phyloP scores from a whole-genome alignment of 148 eudicot species.

The Rhododendron henanense region DNA sequence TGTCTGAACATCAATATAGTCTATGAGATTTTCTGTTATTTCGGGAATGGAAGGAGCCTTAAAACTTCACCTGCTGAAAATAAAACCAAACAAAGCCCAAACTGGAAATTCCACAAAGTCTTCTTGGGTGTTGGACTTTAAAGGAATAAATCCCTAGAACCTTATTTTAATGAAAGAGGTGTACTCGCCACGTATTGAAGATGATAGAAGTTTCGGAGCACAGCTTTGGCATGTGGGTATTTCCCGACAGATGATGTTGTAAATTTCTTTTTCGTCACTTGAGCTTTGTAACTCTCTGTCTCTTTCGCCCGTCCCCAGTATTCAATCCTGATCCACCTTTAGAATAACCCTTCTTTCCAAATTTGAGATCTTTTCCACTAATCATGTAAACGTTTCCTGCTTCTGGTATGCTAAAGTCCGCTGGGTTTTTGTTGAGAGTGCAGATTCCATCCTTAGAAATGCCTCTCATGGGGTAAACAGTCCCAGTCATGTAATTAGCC shows the following conservation, averaged over 20 bases:
- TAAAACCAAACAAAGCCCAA: not conserved
- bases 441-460: constrained; percentile 29
- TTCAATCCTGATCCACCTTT: constrained; percentile 13
- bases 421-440: constrained; percentile 56
- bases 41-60: not conserved
- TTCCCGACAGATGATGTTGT: not conserved
- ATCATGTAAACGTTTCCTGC: constrained; percentile 41
- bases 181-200: not conserved
- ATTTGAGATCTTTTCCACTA: constrained; percentile 39
- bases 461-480: not conserved
- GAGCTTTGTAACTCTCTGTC: constrained; percentile 18
- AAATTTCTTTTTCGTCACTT: constrained; percentile 7
- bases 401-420: constrained; percentile 56
- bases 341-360: constrained; percentile 10
- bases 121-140: not conserved
- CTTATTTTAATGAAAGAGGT: not conserved
- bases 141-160: not conserved
- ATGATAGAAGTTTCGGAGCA: not conserved
- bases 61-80: constrained; percentile 13
- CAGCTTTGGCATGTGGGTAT: not conserved
- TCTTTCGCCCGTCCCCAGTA: constrained; percentile 21
- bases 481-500: not conserved
- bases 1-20: constrained; percentile 6
- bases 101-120: constrained; percentile 3
- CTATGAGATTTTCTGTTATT: not conserved